Base-by-base conservation (phyloP, 2,329 filamentous ascomycete genomes). In the Orbilia ellipsospora region DNA sequence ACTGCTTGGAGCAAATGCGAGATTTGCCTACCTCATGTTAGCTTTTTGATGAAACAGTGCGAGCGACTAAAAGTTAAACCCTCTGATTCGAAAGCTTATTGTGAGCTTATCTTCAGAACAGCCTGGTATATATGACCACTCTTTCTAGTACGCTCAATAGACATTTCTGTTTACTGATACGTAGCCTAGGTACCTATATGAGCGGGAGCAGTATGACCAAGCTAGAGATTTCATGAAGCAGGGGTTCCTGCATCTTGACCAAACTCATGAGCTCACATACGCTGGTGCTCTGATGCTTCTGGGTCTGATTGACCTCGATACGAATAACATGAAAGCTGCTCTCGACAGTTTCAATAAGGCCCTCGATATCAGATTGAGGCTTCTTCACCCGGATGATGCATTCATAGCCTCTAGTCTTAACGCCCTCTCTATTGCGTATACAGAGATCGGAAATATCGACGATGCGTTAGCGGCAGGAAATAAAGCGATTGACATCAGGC, bases 281-380 rank as follows among this genome's bases (percentile, higher is more conserved):
- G 80, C 80, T 0, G 80, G 78, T 60, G 80, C 80, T 31, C 79
- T 81, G 40, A 80, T 81, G 44, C 77, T 82, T 6, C 73, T 66
- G 6, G 81, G 81, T 18, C 79, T 82, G 28, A 79, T 82, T n/a
- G 78, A 81, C 52, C 67, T 82, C 18, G 81, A 82, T 52, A 75
- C 81, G 59, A 77, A 78, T 50, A 40, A 79, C 13, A 77, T 80
- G 28, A 40, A 48, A 23, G 45, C 64, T 7, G 80, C 81, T 6
- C 64, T 81, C 15, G 61, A 59, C 15, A 70, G 74, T 2, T 81
- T 81, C 63, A 73, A 76, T 7, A 48, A 55, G 7, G 79, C 79
- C 6, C 72, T 80, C 4, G 77, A 78, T 48, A 80, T 81, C 40
- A 77, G 80, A 10, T 76, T 77, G 45, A 62, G 62, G 8, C 60